These are phyloP conservation scores for Echium plantagineum DNA, from an alignment of 257 asterid genomes.

Conservation along the genomic window DNA sequence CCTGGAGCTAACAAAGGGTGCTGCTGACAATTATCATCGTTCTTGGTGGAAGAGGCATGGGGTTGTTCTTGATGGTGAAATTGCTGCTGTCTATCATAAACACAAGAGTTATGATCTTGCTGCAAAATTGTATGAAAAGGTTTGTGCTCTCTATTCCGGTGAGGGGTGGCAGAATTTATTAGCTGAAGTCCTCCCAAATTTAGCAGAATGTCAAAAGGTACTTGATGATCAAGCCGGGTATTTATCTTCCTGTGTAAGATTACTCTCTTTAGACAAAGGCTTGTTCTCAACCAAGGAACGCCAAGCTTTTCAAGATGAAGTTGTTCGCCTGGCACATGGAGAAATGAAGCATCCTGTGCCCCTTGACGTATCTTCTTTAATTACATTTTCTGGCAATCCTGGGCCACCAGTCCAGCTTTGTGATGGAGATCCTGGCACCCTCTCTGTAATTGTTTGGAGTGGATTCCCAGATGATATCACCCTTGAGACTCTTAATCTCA, in stretches of 20 bases:
- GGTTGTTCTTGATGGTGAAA: slow-evolving; percentile 97
- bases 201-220: slow-evolving; percentile 93
- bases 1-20: slow-evolving; percentile 89
- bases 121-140: slow-evolving; percentile 92
- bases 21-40: slow-evolving; percentile 85
- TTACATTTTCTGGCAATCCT: slow-evolving; percentile 86
- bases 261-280: slow-evolving; percentile 79
- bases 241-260: slow-evolving; percentile 91
- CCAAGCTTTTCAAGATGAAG: slow-evolving; percentile 92
- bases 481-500: slow-evolving; percentile 87
- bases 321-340: slow-evolving; percentile 88
- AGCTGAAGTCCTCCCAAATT: slow-evolving; percentile 91
- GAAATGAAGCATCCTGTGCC: slow-evolving; percentile 97
- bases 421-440: slow-evolving; percentile 94
- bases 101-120: slow-evolving; percentile 73
- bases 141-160: slow-evolving; percentile 97
- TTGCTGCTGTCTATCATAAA: slow-evolving; percentile 85
- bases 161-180: slow-evolving; percentile 97
- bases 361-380: slow-evolving; percentile 81
- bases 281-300: slow-evolving; percentile 78
- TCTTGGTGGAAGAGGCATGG: slow-evolving; percentile 99
- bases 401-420: slow-evolving; percentile 91
- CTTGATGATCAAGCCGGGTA: slow-evolving; percentile 95
- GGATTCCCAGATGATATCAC: slow-evolving; percentile 96
- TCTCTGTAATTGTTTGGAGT: slow-evolving; percentile 83